A percentile compares a stretch with the other conserved stretches of the same genome.
These are phyloP conservation scores for Closterium sp. DNA, from an alignment of 139 green algal species.

Conservation along the genomic window DNA sequence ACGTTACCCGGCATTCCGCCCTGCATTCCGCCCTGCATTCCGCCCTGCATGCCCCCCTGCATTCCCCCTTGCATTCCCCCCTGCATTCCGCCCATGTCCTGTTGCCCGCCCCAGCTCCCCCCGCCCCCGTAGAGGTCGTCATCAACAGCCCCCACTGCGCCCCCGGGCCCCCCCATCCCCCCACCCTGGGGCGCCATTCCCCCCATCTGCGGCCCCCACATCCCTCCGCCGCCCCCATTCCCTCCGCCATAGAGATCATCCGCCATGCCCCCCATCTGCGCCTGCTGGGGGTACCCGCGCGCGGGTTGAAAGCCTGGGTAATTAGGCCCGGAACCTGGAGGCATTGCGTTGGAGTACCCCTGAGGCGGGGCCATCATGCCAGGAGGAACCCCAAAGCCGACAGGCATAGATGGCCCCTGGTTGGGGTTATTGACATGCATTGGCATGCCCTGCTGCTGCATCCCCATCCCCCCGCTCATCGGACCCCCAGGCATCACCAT, in stretches of 20 bases:
- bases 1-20: neutral
- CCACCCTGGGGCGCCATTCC: neutral
- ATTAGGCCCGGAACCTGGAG: neutral
- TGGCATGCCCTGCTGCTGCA: neutral
- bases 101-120: neutral
- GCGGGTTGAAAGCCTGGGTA: neutral
- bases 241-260: neutral
- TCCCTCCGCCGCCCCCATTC: neutral
- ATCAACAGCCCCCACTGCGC: neutral
- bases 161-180: neutral
- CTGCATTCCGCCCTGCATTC: neutral
- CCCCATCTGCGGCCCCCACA: neutral
- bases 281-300: neutral
- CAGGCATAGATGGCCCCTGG: neutral
- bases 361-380: neutral
- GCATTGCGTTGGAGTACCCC: neutral
- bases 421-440: neutral
- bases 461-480: neutral
- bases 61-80: neutral
- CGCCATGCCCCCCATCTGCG: neutral
- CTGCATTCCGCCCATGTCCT: neutral
- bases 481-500: neutral
- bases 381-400: neutral
- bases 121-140: neutral
- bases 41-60: neutral